Percentiles rank a stretch among this genome's conserved stretches.
These are phyloP conservation scores for Mycosphaerelloides madeirae DNA, from an alignment of 2,329 filamentous ascomycete species.

Conservation along the genomic window DNA sequence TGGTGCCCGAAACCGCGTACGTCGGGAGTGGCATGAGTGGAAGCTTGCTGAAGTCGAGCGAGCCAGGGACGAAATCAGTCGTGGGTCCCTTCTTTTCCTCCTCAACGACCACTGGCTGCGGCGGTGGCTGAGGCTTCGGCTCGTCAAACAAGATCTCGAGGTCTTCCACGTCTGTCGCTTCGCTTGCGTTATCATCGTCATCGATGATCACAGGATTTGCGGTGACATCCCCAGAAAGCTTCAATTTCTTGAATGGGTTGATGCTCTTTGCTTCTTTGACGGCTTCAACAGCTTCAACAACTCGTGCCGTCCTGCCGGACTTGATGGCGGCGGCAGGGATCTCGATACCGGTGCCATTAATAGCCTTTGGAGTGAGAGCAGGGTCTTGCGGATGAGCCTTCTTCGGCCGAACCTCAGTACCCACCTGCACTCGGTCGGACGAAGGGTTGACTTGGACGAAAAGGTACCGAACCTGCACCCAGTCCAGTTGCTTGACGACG, in stretches of 20 bases:
- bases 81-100: constrained; percentile 15
- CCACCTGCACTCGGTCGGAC: constrained; percentile 14
- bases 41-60: constrained; percentile 57
- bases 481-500: constrained; percentile 71
- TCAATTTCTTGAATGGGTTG: constrained; percentile 19
- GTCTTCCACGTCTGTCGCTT: constrained; percentile 49
- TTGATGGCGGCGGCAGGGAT: constrained; percentile 53
- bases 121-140: constrained; percentile 8
- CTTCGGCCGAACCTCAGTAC: constrained; percentile 18
- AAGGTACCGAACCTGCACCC: constrained; percentile 86
- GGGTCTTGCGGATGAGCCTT: constrained; percentile 39
- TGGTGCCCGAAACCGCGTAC: constrained; percentile 60
- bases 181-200: constrained; percentile 42
- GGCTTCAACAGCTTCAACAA: background rate
- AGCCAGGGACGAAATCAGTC: constrained; percentile 64
- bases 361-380: constrained; percentile 39
- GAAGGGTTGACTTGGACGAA: constrained; percentile 51
- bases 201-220: constrained; percentile 37
- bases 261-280: background rate
- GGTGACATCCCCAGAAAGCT: constrained; percentile 20
- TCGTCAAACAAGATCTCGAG: constrained; percentile 36
- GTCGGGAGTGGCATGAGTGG: constrained; percentile 60
- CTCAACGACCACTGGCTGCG: background rate
- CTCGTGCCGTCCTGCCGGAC: constrained; percentile 36
- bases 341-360: constrained; percentile 34